Evolutionary conservation across 257 asterid genomes (phyloP).

Genomic region (Nicotiana knightiana): DNA sequence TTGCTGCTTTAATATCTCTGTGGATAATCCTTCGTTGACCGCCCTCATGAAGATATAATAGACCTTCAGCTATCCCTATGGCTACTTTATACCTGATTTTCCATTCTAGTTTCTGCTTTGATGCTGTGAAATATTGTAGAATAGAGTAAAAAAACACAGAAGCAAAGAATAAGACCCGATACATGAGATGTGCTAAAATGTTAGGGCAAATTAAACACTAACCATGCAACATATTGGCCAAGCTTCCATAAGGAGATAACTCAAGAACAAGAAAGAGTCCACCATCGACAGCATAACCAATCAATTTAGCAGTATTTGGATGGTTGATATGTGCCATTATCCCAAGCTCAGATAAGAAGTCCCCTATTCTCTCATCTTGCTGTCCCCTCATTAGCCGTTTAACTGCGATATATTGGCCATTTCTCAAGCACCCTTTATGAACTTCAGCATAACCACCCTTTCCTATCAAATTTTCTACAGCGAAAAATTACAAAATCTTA

Average conservation of each 20-base stretch:
- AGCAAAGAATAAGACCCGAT: neutral
- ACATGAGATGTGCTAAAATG: neutral
- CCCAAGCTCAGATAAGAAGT: slow-evolving; percentile 85
- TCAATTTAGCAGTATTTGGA: slow-evolving; percentile 86
- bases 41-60: slow-evolving; percentile 86
- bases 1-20: slow-evolving; percentile 91
- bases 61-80: slow-evolving; percentile 72
- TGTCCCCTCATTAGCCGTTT: slow-evolving; percentile 64
- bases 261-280: slow-evolving; percentile 90
- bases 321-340: slow-evolving; percentile 95
- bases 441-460: slow-evolving; percentile 97
- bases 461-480: slow-evolving; percentile 64
- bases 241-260: slow-evolving; percentile 88
- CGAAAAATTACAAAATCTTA: neutral
- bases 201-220: slow-evolving; percentile 24
- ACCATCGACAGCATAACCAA: slow-evolving; percentile 92
- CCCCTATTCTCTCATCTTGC: slow-evolving; percentile 59
- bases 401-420: slow-evolving; percentile 74
- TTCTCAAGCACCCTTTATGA: slow-evolving; percentile 60
- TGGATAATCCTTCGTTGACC: slow-evolving; percentile 92
- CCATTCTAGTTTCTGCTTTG: slow-evolving; percentile 71
- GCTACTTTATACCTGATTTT: slow-evolving; percentile 68
- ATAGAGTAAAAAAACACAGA: slow-evolving; percentile 2
- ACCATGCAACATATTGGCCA: slow-evolving; percentile 91
- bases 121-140: slow-evolving; percentile 28